Evolutionary conservation across 2,329 filamentous ascomycete genomes (phyloP), one percentile per base, ranked within the genome.

Genomic region (Penicillium sp.): DNA sequence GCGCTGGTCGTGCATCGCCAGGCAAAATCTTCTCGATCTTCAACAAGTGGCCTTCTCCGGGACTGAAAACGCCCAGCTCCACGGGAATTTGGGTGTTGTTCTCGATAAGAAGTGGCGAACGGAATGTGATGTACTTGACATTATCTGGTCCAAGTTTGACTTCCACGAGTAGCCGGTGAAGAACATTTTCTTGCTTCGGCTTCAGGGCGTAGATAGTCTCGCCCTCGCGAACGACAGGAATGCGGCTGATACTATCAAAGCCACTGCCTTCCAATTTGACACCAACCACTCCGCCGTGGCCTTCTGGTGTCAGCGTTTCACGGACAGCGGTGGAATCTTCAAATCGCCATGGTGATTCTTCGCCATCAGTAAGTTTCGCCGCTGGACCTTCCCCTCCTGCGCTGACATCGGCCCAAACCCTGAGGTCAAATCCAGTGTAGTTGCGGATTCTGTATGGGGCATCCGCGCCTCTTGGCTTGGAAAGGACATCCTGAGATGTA

Each of bases 11-110:
- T 51, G 88, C 88, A 71, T 97, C 92, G 0, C 95, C 94, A 0
- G 94, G 95, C 0, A 91, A 84, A 55, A 99, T 93, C 79, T 97
- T 97, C 76, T 99, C 95, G 60, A 99, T 97, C 79, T 97, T 97
- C 62, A 97, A 84, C 19, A 99, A 80, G 72, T 97, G 88, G 0
- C 92, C 92, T 56, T 96, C 89, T 60, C 91, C 85, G 0, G 87
- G 86, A 72, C 93, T 94, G 70, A 91, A 97, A 16, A 99, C 87
- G 16, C 94, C 95, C 23, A 99, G 76, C 73, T 99, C 94, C 15
- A 99, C 87, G 0, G 94, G 93, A 43, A 99, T 96, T 70, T 99
- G 91, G 0, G 94, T 99, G 61, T 94, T 90, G 74, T 99, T 99
- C 72, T 99, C 94, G 8, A 99, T 87, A 0, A 97, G 78, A 1